phyloP scores from a whole-genome alignment of 2,329 filamentous ascomycete genomes.

The Aspergillus piperis region DNA sequence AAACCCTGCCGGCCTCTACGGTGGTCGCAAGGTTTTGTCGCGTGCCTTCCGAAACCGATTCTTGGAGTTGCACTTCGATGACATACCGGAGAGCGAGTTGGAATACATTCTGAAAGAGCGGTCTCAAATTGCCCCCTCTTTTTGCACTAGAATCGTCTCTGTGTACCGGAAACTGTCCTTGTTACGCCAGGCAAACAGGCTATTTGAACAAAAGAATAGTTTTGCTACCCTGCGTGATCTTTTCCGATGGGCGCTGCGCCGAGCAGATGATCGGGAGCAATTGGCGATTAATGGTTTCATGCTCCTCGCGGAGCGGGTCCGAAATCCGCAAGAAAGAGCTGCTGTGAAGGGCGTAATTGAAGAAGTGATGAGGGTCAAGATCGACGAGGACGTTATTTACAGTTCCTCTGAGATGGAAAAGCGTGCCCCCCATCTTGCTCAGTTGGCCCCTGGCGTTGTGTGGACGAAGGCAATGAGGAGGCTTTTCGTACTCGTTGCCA shows the following conservation, averaged over 20 bases:
- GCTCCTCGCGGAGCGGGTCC: slow-evolving; percentile 89
- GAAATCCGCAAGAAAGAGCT: slow-evolving; percentile 81
- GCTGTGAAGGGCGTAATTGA: slow-evolving; percentile 89
- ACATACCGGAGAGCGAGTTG: slow-evolving; percentile 93
- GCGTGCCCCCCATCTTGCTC: slow-evolving; percentile 49
- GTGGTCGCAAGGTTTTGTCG: slow-evolving; percentile 88
- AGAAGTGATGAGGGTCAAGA: slow-evolving; percentile 80
- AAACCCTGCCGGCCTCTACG: slow-evolving; percentile 93
- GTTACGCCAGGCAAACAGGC: slow-evolving; percentile 80
- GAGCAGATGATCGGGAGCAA: slow-evolving; percentile 81
- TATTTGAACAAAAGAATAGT: slow-evolving; percentile 96
- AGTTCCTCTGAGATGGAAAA: slow-evolving; percentile 59
- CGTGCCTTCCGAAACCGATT: slow-evolving; percentile 96
- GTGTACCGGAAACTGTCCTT: slow-evolving; percentile 93
- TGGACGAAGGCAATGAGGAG: slow-evolving; percentile 96
- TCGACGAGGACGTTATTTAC: slow-evolving; percentile 76
- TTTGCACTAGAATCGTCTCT: slow-evolving; percentile 85
- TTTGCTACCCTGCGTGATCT: slow-evolving; percentile 95
- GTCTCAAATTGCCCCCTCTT: slow-evolving; percentile 85
- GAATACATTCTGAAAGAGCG: slow-evolving; percentile 87
- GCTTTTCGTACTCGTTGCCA: slow-evolving; percentile 83
- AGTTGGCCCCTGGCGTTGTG: slow-evolving; percentile 60
- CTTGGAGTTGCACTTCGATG: slow-evolving; percentile 94
- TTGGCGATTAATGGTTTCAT: slow-evolving; percentile 93
- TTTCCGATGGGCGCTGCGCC: slow-evolving; percentile 89